Base-by-base conservation (phyloP, 805 yeast genomes). In the Teunomyces funiuensis region DNA sequence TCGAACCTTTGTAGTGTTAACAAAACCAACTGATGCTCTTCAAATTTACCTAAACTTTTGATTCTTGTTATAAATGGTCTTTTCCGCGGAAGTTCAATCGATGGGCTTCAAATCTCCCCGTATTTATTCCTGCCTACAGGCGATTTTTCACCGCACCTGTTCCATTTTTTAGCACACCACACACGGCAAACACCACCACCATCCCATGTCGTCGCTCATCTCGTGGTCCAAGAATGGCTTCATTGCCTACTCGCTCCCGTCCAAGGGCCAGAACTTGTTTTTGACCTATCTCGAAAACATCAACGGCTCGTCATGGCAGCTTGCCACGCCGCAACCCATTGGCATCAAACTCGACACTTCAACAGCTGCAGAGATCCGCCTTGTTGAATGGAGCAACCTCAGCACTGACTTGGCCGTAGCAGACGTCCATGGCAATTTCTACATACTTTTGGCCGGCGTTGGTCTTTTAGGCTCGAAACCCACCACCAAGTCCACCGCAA, bases 151-250 rank as follows among this genome's bases (percentile, higher is more conserved):
- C 5, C 9, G 10, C 5, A 11, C 25, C 5, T 15, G 14, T 13
- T 23, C 33, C 33, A 36, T 17, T 8, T 36, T 27, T 14, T 2
- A 3, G 15, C 4, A 5, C 28, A 6, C 11, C 28, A 5, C 17
- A 29, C 29, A 8, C 5, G 3, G 9, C 10, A 3, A 22, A 9
- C 25, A 22, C 25, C 25, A 7, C 25, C 9, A 5, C 25, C 25
- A 4, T 33, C 30, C 18, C 38, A 28, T 30, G 38, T 26, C 34
- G 9, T 15, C 30, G 3, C 36, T 47, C 31, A 72, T 83, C 7
- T 75, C 88, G 8, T 88, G 96, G 96, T 85, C 95, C 8, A 78
- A 81, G 49, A 85, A 82, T 50, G 97, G 97, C 10, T 79, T 88
- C 51, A 76, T 90, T 23, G 95, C 96, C 1, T 88, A 83, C 51